phyloP scores from a whole-genome alignment of 2,329 filamentous ascomycete species.

The Acarospora socialis region DNA sequence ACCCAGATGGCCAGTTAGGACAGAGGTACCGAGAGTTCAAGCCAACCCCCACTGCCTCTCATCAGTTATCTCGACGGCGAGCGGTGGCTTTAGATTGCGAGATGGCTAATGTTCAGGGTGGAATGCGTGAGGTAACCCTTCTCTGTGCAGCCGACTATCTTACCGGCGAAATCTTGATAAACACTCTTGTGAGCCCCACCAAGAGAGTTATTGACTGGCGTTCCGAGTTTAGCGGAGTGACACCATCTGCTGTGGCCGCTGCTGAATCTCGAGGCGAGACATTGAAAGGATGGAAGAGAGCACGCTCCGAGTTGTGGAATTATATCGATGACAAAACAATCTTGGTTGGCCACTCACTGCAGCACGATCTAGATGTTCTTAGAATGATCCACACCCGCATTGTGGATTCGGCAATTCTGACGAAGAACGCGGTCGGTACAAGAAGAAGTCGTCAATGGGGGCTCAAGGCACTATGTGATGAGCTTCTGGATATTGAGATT shows the following conservation, averaged over 20 bases:
- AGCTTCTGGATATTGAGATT: conserved; percentile 25
- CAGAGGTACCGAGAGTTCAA: no score
- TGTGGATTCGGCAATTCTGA: conserved; percentile 32
- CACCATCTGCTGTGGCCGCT: conserved; percentile 17
- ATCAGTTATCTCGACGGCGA: conserved; percentile 14
- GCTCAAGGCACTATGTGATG: conserved; percentile 24
- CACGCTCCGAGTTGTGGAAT: conserved; percentile 29
- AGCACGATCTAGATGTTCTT: conserved; percentile 32
- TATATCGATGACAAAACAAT: conserved; percentile 32
- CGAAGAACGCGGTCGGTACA: conserved; percentile 22
- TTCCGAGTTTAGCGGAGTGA: conserved; percentile 28
- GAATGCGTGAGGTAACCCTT: conserved; percentile 22
- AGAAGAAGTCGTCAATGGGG: conserved; percentile 18
- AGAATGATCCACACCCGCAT: conserved; percentile 29
- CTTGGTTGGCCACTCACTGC: conserved; percentile 34
- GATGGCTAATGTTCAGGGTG: conserved; percentile 28
- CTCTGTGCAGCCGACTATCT: conserved; percentile 32
- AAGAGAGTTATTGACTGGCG: conserved; percentile 24
- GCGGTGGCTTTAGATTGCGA: conserved; percentile 36
- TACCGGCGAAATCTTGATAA: conserved; percentile 32
- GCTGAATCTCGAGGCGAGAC: conserved; percentile 21
- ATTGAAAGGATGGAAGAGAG: conserved; percentile 29
- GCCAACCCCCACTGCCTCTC: no score
- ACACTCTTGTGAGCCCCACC: conserved; percentile 28
- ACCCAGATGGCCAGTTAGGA: no score